These are phyloP conservation scores for Nicotiana tabacum DNA, from an alignment of 257 asterid genomes.

Conservation along the genomic window DNA sequence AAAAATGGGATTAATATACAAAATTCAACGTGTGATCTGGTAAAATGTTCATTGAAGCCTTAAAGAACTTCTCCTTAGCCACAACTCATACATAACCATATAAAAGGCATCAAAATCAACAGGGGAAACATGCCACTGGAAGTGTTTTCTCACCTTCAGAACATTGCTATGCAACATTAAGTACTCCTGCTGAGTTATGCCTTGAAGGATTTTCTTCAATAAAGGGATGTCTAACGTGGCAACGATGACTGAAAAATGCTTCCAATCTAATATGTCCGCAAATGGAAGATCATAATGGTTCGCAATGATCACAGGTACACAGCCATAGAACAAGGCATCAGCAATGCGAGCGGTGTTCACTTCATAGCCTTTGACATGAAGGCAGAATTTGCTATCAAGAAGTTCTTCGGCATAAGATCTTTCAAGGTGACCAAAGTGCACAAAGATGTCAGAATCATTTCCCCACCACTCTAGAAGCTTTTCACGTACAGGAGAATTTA, in stretches of 20 bases:
- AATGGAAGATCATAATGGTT: conserved; percentile 93
- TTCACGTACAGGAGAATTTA: conserved; percentile 79
- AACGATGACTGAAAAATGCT: conserved; percentile 58
- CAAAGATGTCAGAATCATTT: conserved; percentile 58
- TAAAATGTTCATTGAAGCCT: conserved; percentile 10
- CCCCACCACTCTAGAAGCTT: conserved; percentile 75
- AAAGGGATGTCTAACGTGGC: conserved; percentile 75
- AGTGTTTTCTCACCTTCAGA: conserved; percentile 59
- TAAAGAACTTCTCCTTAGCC: conserved; percentile 65
- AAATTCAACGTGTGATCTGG: neutral
- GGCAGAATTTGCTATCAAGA: conserved; percentile 69
- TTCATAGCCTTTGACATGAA: conserved; percentile 88
- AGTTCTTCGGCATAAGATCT: conserved; percentile 63
- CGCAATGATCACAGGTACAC: conserved; percentile 84
- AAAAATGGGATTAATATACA: neutral
- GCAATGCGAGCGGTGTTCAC: conserved; percentile 92
- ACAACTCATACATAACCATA: conserved; percentile 78
- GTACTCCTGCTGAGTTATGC: conserved; percentile 37
- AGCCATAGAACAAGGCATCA: conserved; percentile 73
- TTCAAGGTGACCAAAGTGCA: conserved; percentile 45
- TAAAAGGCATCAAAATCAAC: conserved; percentile 76
- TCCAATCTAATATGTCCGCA: conserved; percentile 67
- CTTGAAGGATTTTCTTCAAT: conserved; percentile 56
- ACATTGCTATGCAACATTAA: conserved; percentile 40
- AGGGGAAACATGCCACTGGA: conserved; percentile 74